Evolutionary conservation across 1,284 basidiomycete genomes (phyloP).

Genomic region (Gomphus sp.): DNA sequence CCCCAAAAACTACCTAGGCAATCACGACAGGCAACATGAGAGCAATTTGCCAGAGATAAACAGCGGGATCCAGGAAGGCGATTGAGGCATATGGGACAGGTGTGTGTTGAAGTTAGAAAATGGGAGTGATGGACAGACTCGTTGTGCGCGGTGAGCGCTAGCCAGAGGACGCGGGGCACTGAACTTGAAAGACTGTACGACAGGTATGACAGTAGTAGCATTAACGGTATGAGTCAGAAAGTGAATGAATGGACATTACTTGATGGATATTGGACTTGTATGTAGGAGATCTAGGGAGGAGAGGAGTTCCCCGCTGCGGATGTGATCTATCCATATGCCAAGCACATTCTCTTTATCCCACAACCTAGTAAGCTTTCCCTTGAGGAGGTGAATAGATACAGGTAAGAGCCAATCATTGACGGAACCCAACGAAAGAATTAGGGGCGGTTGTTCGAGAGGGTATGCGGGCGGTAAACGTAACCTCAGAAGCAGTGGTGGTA

Average conservation of each 20-base stretch:
- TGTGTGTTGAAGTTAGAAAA: slow-evolving; percentile 52
- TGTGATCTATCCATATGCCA: slow-evolving; percentile 61
- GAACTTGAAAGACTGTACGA: slow-evolving; percentile 30
- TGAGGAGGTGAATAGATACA: slow-evolving; percentile 24
- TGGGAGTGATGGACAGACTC: slow-evolving; percentile 31
- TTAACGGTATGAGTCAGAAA: not conserved
- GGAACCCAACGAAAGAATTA: slow-evolving; percentile 44
- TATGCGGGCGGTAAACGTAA: slow-evolving; percentile 48
- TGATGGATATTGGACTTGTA: slow-evolving; percentile 27
- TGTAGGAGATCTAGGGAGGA: slow-evolving; percentile 37
- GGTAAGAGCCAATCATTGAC: slow-evolving; percentile 51
- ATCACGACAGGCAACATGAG: slow-evolving; percentile 63
- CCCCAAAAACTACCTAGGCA: slow-evolving; percentile 71
- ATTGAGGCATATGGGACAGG: slow-evolving; percentile 63
- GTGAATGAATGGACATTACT: slow-evolving; percentile 27
- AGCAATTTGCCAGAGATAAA: slow-evolving; percentile 47
- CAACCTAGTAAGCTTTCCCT: slow-evolving; percentile 34
- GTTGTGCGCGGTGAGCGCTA: slow-evolving; percentile 42
- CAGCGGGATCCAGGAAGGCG: slow-evolving; percentile 62
- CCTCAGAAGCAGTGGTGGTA: slow-evolving; percentile 56
- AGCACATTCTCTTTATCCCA: slow-evolving; percentile 54
- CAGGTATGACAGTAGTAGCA: not conserved
- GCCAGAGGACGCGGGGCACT: slow-evolving; percentile 40
- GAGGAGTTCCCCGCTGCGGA: slow-evolving; percentile 38
- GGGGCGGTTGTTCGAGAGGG: slow-evolving; percentile 43